Conservation (phyloP, 495 filamentous ascomycete genomes). For the Delitschia confertaspora region DNA sequence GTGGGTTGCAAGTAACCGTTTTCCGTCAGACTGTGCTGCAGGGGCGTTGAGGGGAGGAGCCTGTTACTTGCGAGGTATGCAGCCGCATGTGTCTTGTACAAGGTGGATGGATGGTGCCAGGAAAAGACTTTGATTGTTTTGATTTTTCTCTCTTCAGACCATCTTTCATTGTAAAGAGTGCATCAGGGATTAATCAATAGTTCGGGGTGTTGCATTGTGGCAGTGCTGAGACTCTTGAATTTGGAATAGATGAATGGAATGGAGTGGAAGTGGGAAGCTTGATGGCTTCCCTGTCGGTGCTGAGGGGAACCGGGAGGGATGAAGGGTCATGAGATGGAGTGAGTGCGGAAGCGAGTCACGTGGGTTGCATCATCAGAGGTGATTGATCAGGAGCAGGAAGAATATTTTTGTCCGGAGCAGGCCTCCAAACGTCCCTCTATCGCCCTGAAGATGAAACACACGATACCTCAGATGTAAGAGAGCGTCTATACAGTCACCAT, state of each 20-base stretch:
- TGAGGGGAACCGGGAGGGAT: no score
- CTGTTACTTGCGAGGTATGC: no score
- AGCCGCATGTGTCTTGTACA: no score
- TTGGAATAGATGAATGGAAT: conserved; percentile 6
- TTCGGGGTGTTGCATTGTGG: background rate
- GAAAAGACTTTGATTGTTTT: no score
- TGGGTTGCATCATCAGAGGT: background rate
- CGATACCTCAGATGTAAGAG: conserved; percentile 15
- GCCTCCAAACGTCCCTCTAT: background rate
- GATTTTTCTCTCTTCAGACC: no score
- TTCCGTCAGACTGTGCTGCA: no score
- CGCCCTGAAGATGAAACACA: conserved; percentile 26
- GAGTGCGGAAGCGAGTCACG: background rate
- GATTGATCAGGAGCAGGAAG: background rate
- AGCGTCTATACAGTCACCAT: conserved; percentile 4
- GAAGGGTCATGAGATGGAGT: background rate
- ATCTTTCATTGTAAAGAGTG: no score
- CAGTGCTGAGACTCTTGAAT: background rate
- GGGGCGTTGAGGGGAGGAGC: no score
- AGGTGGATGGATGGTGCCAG: no score
- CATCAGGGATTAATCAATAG: no score
- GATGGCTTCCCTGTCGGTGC: no score
- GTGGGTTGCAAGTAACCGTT: no score
- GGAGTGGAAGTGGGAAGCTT: background rate
- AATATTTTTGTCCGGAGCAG: background rate